Percentiles rank a stretch among this genome's conserved stretches.
phyloP scores from a whole-genome alignment of 2,329 filamentous ascomycete species.

The Arthrobotrys conoides region DNA sequence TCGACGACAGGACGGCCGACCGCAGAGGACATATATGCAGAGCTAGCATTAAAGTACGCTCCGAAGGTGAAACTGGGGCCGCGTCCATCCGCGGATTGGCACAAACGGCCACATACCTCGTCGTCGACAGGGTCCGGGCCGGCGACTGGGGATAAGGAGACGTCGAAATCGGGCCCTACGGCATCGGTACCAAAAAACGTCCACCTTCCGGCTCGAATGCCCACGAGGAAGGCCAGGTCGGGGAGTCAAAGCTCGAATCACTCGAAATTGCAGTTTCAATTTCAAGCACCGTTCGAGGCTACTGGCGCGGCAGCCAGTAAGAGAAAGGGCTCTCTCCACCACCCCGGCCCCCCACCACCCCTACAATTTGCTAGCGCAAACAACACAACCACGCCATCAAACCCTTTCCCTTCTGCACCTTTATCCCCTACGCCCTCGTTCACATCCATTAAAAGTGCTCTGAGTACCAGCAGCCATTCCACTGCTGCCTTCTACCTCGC shows the following conservation, averaged over 20 bases:
- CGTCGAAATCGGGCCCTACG: constrained; percentile 76
- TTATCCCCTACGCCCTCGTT: constrained; percentile 60
- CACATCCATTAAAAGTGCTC: constrained; percentile 63
- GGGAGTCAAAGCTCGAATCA: constrained; percentile 67
- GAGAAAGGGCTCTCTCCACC: constrained; percentile 50
- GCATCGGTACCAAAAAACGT: constrained; percentile 82
- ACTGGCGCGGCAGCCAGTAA: constrained; percentile 52
- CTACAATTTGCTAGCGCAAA: constrained; percentile 62
- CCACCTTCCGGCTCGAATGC: constrained; percentile 75
- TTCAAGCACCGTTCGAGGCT: constrained; percentile 39
- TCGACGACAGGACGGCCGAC: constrained; percentile 68
- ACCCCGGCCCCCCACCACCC: constrained; percentile 62
- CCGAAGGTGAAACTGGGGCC: constrained; percentile 92
- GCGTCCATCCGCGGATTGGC: constrained; percentile 78
- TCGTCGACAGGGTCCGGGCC: constrained; percentile 66
- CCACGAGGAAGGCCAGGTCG: constrained; percentile 71
- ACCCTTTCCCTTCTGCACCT: constrained; percentile 58
- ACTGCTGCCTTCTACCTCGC: constrained; percentile 65
- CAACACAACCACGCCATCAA: constrained; percentile 46
- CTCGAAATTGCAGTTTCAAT: constrained; percentile 61
- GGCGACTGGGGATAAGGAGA: constrained; percentile 56
- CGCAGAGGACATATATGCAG: constrained; percentile 69
- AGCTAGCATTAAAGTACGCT: constrained; percentile 69
- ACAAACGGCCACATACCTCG: constrained; percentile 75
- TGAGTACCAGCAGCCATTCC: constrained; percentile 65